Evolutionary conservation across 345 rosid species (phyloP).

Genomic region (Toxicodendron radicans): DNA sequence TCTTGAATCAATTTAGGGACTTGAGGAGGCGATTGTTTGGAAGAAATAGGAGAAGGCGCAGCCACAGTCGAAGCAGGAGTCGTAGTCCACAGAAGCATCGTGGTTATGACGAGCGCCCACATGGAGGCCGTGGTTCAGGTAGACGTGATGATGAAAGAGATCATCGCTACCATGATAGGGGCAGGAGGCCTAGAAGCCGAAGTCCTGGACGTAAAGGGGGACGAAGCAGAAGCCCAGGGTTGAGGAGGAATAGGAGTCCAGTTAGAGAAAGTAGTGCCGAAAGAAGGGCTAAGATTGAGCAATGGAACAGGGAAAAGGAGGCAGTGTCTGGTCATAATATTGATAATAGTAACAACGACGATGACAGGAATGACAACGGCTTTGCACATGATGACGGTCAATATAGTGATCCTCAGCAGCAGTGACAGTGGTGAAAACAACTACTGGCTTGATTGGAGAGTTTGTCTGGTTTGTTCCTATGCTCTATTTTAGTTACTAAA

Average conservation of each 20-base stretch:
- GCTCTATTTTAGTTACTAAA: conserved; percentile 10
- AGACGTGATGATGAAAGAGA: conserved; percentile 48
- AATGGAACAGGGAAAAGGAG: conserved; percentile 61
- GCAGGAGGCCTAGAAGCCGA: conserved; percentile 47
- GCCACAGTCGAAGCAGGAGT: conserved; percentile 47
- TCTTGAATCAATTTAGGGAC: conserved; percentile 34
- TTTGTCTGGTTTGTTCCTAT: conserved; percentile 20
- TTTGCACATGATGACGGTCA: conserved; percentile 25
- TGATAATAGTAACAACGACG: conserved; percentile 15
- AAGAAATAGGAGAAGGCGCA: conserved; percentile 35
- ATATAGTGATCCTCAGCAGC: conserved; percentile 28
- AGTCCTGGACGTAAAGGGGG: conserved; percentile 48
- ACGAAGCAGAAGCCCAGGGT: conserved; percentile 41
- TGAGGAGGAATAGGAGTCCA: conserved; percentile 44
- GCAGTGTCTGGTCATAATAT: conserved; percentile 16
- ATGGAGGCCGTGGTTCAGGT: conserved; percentile 35
- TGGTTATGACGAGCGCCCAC: conserved; percentile 31
- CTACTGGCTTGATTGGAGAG: not conserved
- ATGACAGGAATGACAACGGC: conserved; percentile 23
- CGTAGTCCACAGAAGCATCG: conserved; percentile 42
- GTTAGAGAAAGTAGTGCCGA: conserved; percentile 54
- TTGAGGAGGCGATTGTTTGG: conserved; percentile 49
- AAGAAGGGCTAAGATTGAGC: conserved; percentile 57
- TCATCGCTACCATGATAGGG: conserved; percentile 33
- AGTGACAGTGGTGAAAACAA: conserved; percentile 15